Base-by-base conservation (phyloP, 2,329 filamentous ascomycete species). In the Helotiales sp. region DNA sequence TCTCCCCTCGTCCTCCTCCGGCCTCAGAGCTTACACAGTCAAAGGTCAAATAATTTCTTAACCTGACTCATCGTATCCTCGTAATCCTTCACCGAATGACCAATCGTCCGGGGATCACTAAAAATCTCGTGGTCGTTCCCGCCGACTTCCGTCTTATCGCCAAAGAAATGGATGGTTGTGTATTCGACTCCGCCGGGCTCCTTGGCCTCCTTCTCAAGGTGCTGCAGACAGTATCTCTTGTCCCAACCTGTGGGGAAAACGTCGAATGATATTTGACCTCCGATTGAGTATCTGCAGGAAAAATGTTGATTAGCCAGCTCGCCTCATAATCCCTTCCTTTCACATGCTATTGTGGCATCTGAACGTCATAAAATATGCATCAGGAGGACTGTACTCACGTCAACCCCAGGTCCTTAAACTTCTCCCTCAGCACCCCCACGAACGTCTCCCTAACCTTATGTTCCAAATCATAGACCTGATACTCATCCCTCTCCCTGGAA, bases 61-160 rank as follows among this genome's bases (percentile, higher is more conserved):
- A 99, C 77, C 79, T 93, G 85, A 74, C 82, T 86, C 75, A 91
- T 88, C 54, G 94, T 97, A 76, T 98, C 93, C 65, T 93, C 90
- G 6, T 95, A 95, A 49, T 85, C 87, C 72, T 84, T 88, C 72
- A 98, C 96, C 28, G 89, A 84, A 81, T 99, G 96, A 1, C 96
- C 96, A 68, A 91, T 89, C 40, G 92, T 96, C 76, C 95, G 86
- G 63, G 86, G 77, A 78, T 98, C 95, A 72, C 82, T 84, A 80
- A 91, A 98, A 78, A 99, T 97, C 84, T 98, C 95, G 78, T 90
- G 95, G 81, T 99, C 96, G 80, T 98, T 99, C 69, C 96, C 96
- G 71, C 96, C 95, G 79, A 90, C 81, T 78, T 88, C 89, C 28
- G 92, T 92, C 89, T 98, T 99, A 86, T 99, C 96, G 72, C 96